These are phyloP conservation scores for Psilocybe cyanescens DNA, from an alignment of 768 basidiomycete species.

Conservation along the genomic window DNA sequence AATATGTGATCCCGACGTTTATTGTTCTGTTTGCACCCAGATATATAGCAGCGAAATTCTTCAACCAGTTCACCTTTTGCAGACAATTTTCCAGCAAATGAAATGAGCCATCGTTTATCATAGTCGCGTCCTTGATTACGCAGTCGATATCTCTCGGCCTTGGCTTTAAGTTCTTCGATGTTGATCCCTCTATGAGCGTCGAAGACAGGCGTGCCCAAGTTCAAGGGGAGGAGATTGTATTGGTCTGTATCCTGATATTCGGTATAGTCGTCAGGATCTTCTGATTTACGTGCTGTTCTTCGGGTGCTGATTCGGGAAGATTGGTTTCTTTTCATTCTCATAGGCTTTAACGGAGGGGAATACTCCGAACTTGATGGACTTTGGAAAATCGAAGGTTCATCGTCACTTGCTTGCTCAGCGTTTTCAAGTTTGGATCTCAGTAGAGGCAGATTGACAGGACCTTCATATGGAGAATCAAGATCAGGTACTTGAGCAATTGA, in stretches of 20 bases:
- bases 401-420: conserved; percentile 24
- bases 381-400: conserved; percentile 29
- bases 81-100: conserved; percentile 71
- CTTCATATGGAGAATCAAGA: conserved; percentile 11
- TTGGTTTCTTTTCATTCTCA: conserved; percentile 18
- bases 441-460: background rate
- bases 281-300: conserved; percentile 17
- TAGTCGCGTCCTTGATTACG: conserved; percentile 62
- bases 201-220: conserved; percentile 56
- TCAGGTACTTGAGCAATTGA: background rate
- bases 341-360: conserved; percentile 23
- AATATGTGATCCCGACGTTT: conserved; percentile 77
- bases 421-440: conserved; percentile 3
- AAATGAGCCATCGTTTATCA: conserved; percentile 66
- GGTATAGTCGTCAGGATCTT: conserved; percentile 11
- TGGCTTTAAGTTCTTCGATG: conserved; percentile 54
- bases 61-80: conserved; percentile 56
- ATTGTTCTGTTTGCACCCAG: conserved; percentile 69
- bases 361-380: conserved; percentile 34
- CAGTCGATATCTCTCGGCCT: conserved; percentile 55
- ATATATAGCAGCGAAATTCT: conserved; percentile 71
- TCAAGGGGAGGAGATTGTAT: conserved; percentile 22
- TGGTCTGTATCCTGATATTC: conserved; percentile 19
- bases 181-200: conserved; percentile 68
- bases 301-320: conserved; percentile 26